Conservation (phyloP, 2,329 filamentous ascomycete genomes). For the Lecanicillium sp. region DNA sequence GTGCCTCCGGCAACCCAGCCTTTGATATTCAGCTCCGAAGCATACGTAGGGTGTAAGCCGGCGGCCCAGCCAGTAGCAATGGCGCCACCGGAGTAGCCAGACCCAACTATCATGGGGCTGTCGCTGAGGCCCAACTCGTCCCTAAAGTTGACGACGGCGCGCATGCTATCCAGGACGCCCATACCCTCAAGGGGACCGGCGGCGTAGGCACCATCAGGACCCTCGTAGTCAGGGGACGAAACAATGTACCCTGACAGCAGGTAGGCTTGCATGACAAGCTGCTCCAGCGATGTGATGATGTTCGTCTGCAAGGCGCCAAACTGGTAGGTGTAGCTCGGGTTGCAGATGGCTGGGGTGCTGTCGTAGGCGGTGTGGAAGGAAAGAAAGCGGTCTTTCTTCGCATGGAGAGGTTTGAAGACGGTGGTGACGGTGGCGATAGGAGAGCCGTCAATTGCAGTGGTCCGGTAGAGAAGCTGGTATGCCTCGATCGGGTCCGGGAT, state of each 20-base stretch:
- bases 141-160: constrained; percentile 2
- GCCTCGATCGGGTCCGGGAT: constrained; percentile 1
- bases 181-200: not conserved
- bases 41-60: constrained; percentile 1
- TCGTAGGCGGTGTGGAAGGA: constrained; percentile 3
- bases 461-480: constrained; percentile 6
- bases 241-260: constrained; percentile 2
- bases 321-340: constrained; percentile 5
- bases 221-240: constrained; percentile 1
- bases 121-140: not conserved
- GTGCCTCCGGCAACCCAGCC: constrained; percentile 2
- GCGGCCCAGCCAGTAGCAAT: constrained; percentile 5
- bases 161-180: constrained; percentile 2
- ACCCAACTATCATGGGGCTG: constrained; percentile 1
- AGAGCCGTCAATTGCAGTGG: constrained; percentile 3
- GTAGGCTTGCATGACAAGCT: constrained; percentile 1
- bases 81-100: constrained; percentile 4
- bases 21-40: constrained; percentile 2
- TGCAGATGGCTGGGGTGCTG: constrained; percentile 5
- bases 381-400: constrained; percentile 3
- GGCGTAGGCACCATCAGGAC: not conserved
- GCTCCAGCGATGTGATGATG: not conserved
- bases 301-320: not conserved
- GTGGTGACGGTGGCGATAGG: constrained; percentile 6
- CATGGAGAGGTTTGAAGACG: constrained; percentile 1